These are phyloP conservation scores for Penicillium sp. DNA, from an alignment of 2,329 filamentous ascomycete genomes.

Conservation along the genomic window DNA sequence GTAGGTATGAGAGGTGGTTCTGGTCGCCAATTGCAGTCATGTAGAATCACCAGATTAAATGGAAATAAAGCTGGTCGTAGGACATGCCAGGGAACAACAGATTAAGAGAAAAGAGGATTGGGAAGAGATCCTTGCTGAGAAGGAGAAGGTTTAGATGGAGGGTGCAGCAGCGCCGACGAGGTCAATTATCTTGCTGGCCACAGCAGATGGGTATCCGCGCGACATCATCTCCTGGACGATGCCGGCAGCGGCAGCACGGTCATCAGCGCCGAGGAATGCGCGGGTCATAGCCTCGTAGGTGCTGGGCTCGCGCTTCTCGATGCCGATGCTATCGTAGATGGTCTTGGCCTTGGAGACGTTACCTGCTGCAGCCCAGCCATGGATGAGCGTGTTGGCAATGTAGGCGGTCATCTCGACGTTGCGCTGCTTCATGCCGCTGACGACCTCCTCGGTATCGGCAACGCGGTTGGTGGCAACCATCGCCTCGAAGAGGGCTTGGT, in stretches of 20 bases:
- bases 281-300: slow-evolving; percentile 99
- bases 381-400: slow-evolving; percentile 97
- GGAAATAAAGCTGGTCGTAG: slow-evolving; percentile 18
- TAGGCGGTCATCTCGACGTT: slow-evolving; percentile 89
- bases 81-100: slow-evolving; percentile 17
- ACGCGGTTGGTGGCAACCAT: slow-evolving; percentile 95
- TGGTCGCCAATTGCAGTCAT: slow-evolving; percentile 1
- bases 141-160: slow-evolving; percentile 27
- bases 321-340: slow-evolving; percentile 78
- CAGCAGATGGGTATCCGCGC: slow-evolving; percentile 86
- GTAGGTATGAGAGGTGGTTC: slow-evolving; percentile 17
- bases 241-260: slow-evolving; percentile 72
- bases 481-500: slow-evolving; percentile 94
- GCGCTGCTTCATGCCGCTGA: slow-evolving; percentile 73
- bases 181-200: slow-evolving; percentile 91
- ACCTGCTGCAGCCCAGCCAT: slow-evolving; percentile 88
- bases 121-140: background rate
- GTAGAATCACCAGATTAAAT: slow-evolving; percentile 28
- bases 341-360: slow-evolving; percentile 76
- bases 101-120: slow-evolving; percentile 13
- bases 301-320: slow-evolving; percentile 85
- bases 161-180: slow-evolving; percentile 63
- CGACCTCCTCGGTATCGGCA: slow-evolving; percentile 71
- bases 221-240: slow-evolving; percentile 90
- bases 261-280: slow-evolving; percentile 82